Percentiles rank a stretch among this genome's conserved stretches.
phyloP scores from a whole-genome alignment of 2,329 filamentous ascomycete genomes.

The Fusarium sp. region DNA sequence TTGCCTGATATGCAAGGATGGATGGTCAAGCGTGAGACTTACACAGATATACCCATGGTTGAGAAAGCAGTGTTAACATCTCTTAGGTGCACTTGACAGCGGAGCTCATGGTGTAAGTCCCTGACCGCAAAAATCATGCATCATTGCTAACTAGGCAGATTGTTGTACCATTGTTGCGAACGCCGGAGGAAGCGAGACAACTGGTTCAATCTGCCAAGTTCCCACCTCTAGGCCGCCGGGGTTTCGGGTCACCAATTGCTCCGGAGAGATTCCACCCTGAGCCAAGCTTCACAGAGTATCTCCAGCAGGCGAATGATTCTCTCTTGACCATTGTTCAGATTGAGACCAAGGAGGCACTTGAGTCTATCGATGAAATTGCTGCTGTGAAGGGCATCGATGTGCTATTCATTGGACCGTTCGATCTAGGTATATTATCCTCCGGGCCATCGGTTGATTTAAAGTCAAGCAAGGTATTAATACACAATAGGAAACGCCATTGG shows the following conservation, averaged over 20 bases:
- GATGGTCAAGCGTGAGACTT: conserved; percentile 57
- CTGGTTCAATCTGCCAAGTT: conserved; percentile 63
- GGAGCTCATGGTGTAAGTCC: conserved; percentile 61
- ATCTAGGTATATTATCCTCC: conserved; percentile 58
- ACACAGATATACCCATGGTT: background rate
- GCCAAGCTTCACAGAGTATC: conserved; percentile 59
- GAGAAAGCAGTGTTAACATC: background rate
- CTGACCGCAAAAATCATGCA: too few relatives aligned
- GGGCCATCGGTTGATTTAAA: background rate
- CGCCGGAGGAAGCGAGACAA: conserved; percentile 56
- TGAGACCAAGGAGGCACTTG: conserved; percentile 72
- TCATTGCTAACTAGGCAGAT: conserved; percentile 46
- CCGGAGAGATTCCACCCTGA: conserved; percentile 56
- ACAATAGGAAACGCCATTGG: conserved; percentile 67
- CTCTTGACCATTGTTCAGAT: conserved; percentile 75
- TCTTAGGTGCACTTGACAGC: conserved; percentile 59
- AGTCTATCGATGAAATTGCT: conserved; percentile 70
- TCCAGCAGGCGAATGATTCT: conserved; percentile 60
- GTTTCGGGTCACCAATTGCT: conserved; percentile 62
- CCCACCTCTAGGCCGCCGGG: conserved; percentile 60
- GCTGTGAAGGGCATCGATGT: conserved; percentile 69
- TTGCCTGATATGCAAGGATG: conserved; percentile 63
- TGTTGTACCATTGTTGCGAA: conserved; percentile 59
- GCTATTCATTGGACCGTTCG: conserved; percentile 74
- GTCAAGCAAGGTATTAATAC: conserved; percentile 4